Conservation (phyloP, 2,329 filamentous ascomycete genomes). For the Tolypocladium sp. region DNA sequence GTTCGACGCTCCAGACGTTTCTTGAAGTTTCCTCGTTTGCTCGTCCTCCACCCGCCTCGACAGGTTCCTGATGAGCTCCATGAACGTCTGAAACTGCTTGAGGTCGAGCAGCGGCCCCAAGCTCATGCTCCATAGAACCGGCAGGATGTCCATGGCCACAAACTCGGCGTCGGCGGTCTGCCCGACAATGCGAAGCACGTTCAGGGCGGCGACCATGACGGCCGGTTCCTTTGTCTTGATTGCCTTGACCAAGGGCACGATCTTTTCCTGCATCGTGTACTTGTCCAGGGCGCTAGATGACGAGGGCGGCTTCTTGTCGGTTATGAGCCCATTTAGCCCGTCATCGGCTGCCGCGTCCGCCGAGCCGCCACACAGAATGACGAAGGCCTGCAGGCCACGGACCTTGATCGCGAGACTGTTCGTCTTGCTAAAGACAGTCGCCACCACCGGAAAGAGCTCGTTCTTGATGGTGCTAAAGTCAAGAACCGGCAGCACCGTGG, state of each 20-base stretch:
- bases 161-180: conserved; percentile 80
- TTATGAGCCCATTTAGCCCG: conserved; percentile 63
- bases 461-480: conserved; percentile 98
- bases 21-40: conserved; percentile 79
- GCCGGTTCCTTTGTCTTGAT: conserved; percentile 98
- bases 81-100: conserved; percentile 80
- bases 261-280: conserved; percentile 96
- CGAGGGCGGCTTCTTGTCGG: conserved; percentile 51
- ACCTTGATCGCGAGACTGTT: conserved; percentile 93
- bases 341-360: conserved; percentile 37
- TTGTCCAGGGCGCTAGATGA: conserved; percentile 83
- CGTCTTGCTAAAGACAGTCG: conserved; percentile 83
- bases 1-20: conserved; percentile 57
- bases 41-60: conserved; percentile 79
- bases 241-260: conserved; percentile 77
- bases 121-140: conserved; percentile 84
- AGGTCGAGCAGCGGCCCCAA: conserved; percentile 83
- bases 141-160: conserved; percentile 82
- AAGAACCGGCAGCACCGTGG: conserved; percentile 73
- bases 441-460: conserved; percentile 88
- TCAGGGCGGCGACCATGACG: conserved; percentile 89
- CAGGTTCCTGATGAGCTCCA: conserved; percentile 75
- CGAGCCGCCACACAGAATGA: conserved; percentile 76
- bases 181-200: conserved; percentile 77
- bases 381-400: conserved; percentile 80